Evolutionary conservation across 164 flowering plant species (phyloP), one percentile per base, ranked within the genome.

Genomic region (Akebia trifoliata): DNA sequence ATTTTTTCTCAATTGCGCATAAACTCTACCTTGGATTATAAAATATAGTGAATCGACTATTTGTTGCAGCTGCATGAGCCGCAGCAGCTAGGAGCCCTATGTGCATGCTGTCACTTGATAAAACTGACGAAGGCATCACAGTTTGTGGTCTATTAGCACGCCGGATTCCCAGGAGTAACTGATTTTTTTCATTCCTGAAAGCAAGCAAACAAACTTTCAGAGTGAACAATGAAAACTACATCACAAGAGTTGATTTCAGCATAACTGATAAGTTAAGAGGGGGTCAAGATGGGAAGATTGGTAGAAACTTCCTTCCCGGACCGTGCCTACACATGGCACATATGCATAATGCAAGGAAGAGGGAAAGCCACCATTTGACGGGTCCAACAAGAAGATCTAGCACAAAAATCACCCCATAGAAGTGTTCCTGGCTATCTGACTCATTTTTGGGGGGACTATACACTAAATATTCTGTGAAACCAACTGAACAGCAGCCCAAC

Each of bases 101-200:
- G 68, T 90, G 97, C 97, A 90, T 90, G 61, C 97, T 90, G 60
- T 90, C 97, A 61, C 95, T 84, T n/a, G 97, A 90, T 65, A 90
- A 69, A 69, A 90, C 97, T 1, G 97, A 90, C 25, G 97, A 90
- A 40, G 97, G 95, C 90, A 85, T 87, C 29, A 87, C 86, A 37
- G 91, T 82, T 72, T 88, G 97, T 18, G 94, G 90, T 30, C 97
- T 70, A 73, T 70, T 86, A 53, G 97, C 95, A 53, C 84, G 91
- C 12, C 96, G 74, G 53, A 90, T 88, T 18, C 97, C 97, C 31
- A 90, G 79, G 18, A 87, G 82, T 56, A 90, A 64, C 62, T 90
- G 95, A 64, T 87, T 87, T 73, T 86, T 90, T 31, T 90, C 97
- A 65, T 90, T 87, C 97, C 97, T 90, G 73, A 50, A 35, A n/a